phyloP scores from a whole-genome alignment of 257 asterid species.

The Capsicum pubescens region DNA sequence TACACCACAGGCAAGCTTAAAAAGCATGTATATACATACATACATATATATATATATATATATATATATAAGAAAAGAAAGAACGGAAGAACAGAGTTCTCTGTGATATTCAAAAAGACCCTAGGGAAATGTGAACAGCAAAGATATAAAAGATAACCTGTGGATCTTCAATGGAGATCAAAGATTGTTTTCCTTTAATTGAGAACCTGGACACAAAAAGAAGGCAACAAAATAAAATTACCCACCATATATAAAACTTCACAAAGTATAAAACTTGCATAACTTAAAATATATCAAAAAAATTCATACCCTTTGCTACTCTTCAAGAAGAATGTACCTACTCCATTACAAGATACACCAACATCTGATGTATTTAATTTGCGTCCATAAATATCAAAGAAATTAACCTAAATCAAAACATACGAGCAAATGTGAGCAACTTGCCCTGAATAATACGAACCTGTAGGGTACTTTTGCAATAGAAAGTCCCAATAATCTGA shows the following conservation, averaged over 20 bases:
- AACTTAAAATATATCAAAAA: slow-evolving; percentile 17
- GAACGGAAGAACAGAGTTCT: not conserved
- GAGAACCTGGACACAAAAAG: slow-evolving; percentile 60
- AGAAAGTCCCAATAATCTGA: not conserved
- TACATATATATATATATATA: too few relatives aligned
- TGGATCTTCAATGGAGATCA: slow-evolving; percentile 89
- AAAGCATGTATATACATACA: too few relatives aligned
- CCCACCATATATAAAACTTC: slow-evolving; percentile 23
- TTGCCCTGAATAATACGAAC: not conserved
- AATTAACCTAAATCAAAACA: slow-evolving; percentile 60
- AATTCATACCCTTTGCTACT: slow-evolving; percentile 68
- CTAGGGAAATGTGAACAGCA: slow-evolving; percentile 27
- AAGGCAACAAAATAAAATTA: not conserved
- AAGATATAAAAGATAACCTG: slow-evolving; percentile 59
- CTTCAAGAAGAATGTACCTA: slow-evolving; percentile 74
- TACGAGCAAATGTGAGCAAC: slow-evolving; percentile 4
- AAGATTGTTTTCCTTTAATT: slow-evolving; percentile 58
- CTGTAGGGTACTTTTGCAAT: not conserved
- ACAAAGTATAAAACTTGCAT: slow-evolving; percentile 9
- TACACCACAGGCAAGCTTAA: slow-evolving; percentile 21
- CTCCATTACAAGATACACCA: slow-evolving; percentile 85
- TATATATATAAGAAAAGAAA: not conserved
- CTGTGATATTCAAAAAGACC: not conserved
- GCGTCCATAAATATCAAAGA: slow-evolving; percentile 91
- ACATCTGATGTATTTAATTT: slow-evolving; percentile 81